Base-by-base conservation (phyloP, 805 yeast species). In the Candida ascalaphidarum region DNA sequence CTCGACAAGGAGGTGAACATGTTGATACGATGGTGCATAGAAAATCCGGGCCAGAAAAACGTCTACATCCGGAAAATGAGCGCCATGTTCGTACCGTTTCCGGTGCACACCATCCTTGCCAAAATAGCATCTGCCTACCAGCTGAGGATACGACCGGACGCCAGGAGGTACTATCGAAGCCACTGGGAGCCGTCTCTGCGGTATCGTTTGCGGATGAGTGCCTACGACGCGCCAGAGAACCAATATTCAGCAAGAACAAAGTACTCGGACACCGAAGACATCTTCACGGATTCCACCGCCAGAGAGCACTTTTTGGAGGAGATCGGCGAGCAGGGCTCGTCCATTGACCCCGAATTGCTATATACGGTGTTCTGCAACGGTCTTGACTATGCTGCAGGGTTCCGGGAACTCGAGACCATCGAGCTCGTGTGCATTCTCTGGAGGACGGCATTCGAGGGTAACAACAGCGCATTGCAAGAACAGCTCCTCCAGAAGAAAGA, bases 341-440 rank as follows among this genome's bases (percentile, higher is more conserved):
- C n/a, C n/a, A n/a, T n/a, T n/a, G 46, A 43, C 22, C 23, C 34
- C 10, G 29, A 29, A 4, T 25, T 40, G 17, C 39, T 52, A 17
- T 34, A 19, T 18, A 30, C 37, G 20, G 41, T 44, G 14, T 46
- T 50, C 23, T 21, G 28, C 25, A 37, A 44, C 17, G 33, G 52
- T 19, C 29, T 53, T n/a, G 55, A 48, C 20, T 31, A 43, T 21
- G 46, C 42, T 8, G 36, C 44, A 26, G 47, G 50, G 7, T 36
- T 39, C 25, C 34, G 46, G 2, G 27, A 30, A 9, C 32, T 33
- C 3, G 35, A 30, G 11, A 37, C 49, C 4, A 29, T 46, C 16
- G 28, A 31, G 11, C 34, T 50, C 24, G 27, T 48, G 11, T 35
- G 52, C 24, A 40, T 40, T 14, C 37, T 44, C 10, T 56, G 62